Conservation (phyloP, 352 stramenopile genomes). For the Phytophthora pluvialis region DNA sequence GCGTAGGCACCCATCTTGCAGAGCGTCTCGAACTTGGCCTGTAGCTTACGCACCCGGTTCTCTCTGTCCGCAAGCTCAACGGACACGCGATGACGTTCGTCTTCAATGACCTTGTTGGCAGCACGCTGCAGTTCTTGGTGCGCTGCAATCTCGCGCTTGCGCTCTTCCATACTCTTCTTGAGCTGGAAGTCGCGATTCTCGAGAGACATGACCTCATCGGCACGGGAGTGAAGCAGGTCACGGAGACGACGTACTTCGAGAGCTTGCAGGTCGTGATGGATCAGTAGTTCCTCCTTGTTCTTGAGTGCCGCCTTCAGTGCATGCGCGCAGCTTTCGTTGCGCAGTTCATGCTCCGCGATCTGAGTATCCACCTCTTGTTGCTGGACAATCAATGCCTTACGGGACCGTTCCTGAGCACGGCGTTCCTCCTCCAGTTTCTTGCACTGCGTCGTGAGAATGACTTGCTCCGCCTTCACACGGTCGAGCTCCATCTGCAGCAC, state of each 20-base stretch:
- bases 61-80: slow-evolving; percentile 92
- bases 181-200: slow-evolving; percentile 95
- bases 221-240: slow-evolving; percentile 86
- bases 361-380: slow-evolving; percentile 78
- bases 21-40: slow-evolving; percentile 94
- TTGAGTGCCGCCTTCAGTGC: slow-evolving; percentile 83
- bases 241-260: slow-evolving; percentile 94
- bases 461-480: slow-evolving; percentile 86
- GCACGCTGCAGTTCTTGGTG: slow-evolving; percentile 92
- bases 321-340: slow-evolving; percentile 89
- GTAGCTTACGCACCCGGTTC: slow-evolving; percentile 89
- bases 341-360: slow-evolving; percentile 91
- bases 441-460: slow-evolving; percentile 90
- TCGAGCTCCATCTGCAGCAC: slow-evolving; percentile 91
- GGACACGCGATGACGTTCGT: slow-evolving; percentile 94
- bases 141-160: slow-evolving; percentile 90
- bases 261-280: slow-evolving; percentile 94
- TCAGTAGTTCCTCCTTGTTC: slow-evolving; percentile 93
- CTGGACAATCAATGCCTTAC: slow-evolving; percentile 76
- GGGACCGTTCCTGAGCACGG: slow-evolving; percentile 74
- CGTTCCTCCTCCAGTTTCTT: slow-evolving; percentile 95
- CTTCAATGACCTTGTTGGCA: slow-evolving; percentile 88
- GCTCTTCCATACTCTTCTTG: slow-evolving; percentile 94
- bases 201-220: slow-evolving; percentile 93
- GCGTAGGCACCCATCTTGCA: slow-evolving; percentile 80